Evolutionary conservation across 495 filamentous ascomycete genomes (phyloP), one percentile per base, ranked within the genome.

Genomic region (Neurospora cerealis): DNA sequence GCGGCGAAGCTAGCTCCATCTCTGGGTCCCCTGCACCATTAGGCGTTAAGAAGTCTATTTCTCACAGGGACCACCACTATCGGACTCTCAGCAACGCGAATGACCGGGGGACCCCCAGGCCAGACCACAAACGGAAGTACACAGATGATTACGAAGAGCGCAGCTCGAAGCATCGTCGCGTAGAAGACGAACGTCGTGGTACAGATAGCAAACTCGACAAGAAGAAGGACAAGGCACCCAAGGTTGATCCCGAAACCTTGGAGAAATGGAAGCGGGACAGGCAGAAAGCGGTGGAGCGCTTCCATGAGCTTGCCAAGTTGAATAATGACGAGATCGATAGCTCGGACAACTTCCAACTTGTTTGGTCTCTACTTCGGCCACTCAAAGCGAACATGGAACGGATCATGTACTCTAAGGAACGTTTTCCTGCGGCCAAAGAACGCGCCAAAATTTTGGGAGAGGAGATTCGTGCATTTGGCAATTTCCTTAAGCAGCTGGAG

Each of bases 21-120:
- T 88, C 88, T 5, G 88, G 86, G 4, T 90, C 88, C 10, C 87
- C 88, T n/a, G 88, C 85, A n/a, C 87, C 87, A 7, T 78, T 79
- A 42, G 79, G 82, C 73, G 79, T 77, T 0, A 85, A 83, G 77
- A 85, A 84, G 71, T 70, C 79, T 0, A 81, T 81, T 42, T 80
- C 83, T 71, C 79, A 84, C 74, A 80, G 82, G 11, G 83, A 84
- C 5, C 75, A 81, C 5, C 86, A 87, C 62, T 83, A 83, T 39
- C 84, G 86, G n/a, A 82, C 83, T 15, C 82, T 83, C 41, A 86
- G 83, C 72, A 84, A 84, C 46, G 78, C 81, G 19, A 83, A 83
- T 15, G 84, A 88, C 15, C 79, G 81, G 10, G 79, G 82, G n/a
- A 81, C 83, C 1, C 82, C 82, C 0, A 75, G 85, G 54, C 82